Percentiles rank a stretch among this genome's conserved stretches.
These are phyloP conservation scores for Aspergillus bombycis DNA, from an alignment of 2,329 filamentous ascomycete species.

Conservation along the genomic window DNA sequence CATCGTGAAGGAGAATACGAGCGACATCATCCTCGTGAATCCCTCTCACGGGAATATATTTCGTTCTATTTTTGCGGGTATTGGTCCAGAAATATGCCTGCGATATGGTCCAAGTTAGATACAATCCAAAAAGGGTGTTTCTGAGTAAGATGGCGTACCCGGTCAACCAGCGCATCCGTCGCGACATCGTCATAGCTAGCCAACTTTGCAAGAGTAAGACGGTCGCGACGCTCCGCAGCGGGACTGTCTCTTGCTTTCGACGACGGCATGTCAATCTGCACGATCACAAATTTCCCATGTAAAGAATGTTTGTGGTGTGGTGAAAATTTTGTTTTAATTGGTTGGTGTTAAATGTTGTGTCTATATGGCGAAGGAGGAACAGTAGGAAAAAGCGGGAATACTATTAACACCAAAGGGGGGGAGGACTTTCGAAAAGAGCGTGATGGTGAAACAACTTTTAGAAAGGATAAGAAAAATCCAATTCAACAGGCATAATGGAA, in stretches of 20 bases:
- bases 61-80: constrained; percentile 89
- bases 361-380: constrained; percentile 20
- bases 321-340: constrained; percentile 11
- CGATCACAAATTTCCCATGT: constrained; percentile 17
- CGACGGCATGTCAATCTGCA: constrained; percentile 37
- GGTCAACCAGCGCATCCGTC: constrained; percentile 92
- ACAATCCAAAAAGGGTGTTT: constrained; percentile 1
- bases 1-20: constrained; percentile 62
- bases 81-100: constrained; percentile 96
- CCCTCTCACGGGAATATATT: constrained; percentile 82
- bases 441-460: constrained; percentile 1
- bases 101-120: constrained; percentile 24
- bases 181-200: constrained; percentile 93
- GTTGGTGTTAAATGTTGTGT: constrained; percentile 4
- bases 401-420: neutral
- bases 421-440: neutral
- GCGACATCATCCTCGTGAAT: constrained; percentile 68
- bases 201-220: constrained; percentile 82
- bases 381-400: constrained; percentile 11
- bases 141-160: constrained; percentile 63
- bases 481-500: constrained; percentile 6
- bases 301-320: constrained; percentile 5
- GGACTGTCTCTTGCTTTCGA: constrained; percentile 38
- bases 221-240: constrained; percentile 57
- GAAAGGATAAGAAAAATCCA: constrained; percentile 1